Percentiles rank a stretch among this genome's conserved stretches.
Evolutionary conservation across 257 asterid species (phyloP).

Genomic region (Thymus mandschuricus): DNA sequence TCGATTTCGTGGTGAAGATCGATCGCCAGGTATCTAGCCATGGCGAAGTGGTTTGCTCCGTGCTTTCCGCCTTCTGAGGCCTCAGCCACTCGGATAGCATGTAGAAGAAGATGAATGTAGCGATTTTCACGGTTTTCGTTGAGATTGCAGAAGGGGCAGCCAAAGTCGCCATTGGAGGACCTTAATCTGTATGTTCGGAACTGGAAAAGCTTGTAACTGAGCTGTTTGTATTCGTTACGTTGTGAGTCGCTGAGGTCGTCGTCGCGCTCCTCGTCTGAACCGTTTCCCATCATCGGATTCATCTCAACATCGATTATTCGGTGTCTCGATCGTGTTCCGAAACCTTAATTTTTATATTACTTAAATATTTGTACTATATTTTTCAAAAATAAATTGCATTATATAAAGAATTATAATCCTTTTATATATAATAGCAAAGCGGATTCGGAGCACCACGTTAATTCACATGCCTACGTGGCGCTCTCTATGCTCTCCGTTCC

Average conservation of each 20-base stretch:
- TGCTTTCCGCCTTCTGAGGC: background rate
- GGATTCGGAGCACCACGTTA: too few relatives aligned
- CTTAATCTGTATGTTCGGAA: background rate
- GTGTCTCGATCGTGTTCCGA: too few relatives aligned
- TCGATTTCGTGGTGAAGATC: background rate
- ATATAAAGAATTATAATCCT: too few relatives aligned
- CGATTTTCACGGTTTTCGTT: background rate
- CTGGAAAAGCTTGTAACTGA: background rate
- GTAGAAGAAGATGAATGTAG: constrained; percentile 15
- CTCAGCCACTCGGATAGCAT: background rate
- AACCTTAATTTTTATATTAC: too few relatives aligned
- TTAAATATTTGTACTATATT: too few relatives aligned
- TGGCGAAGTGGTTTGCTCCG: constrained; percentile 2
- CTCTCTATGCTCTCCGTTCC: too few relatives aligned
- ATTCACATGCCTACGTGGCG: too few relatives aligned
- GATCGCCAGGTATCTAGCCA: constrained; percentile 7
- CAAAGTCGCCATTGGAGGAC: background rate
- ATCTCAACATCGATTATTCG: too few relatives aligned
- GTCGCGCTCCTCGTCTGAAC: too few relatives aligned
- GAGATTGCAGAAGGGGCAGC: constrained; percentile 3
- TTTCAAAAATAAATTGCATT: too few relatives aligned
- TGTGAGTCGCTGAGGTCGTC: background rate
- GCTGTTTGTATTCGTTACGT: background rate
- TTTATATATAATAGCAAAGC: too few relatives aligned
- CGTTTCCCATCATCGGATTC: too few relatives aligned